Evolutionary conservation across 2,329 filamentous ascomycete species (phyloP).

Genomic region (Colletotrichum ledebouriae): DNA sequence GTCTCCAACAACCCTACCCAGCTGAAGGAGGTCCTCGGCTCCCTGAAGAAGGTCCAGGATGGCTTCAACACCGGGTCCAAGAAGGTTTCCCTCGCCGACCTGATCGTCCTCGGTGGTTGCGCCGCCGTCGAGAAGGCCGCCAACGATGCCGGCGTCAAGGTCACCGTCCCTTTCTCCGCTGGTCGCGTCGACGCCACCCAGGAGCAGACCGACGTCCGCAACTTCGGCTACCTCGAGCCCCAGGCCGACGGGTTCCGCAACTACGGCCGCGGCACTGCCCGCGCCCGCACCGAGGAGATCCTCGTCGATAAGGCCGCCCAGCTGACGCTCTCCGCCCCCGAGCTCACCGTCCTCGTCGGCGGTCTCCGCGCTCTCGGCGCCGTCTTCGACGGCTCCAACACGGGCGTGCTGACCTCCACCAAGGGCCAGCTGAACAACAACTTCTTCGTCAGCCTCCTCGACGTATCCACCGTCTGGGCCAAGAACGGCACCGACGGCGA

Average conservation of each 20-base stretch:
- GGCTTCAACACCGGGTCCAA: constrained; percentile 75
- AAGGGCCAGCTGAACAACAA: constrained; percentile 82
- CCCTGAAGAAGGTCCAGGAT: constrained; percentile 74
- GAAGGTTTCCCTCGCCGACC: constrained; percentile 82
- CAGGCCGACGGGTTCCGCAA: constrained; percentile 82
- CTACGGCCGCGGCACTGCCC: constrained; percentile 74
- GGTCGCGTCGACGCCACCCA: constrained; percentile 79
- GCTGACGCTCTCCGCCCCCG: constrained; percentile 77
- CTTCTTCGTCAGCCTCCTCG: constrained; percentile 85
- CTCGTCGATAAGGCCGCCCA: constrained; percentile 80
- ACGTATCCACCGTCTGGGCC: constrained; percentile 74
- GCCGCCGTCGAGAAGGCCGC: constrained; percentile 82
- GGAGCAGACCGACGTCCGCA: constrained; percentile 77
- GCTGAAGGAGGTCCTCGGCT: constrained; percentile 71
- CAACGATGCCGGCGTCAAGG: constrained; percentile 57
- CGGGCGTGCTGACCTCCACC: constrained; percentile 76
- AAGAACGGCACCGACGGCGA: constrained; percentile 60
- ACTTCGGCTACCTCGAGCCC: constrained; percentile 77
- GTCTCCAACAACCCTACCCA: constrained; percentile 79
- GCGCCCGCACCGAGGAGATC: constrained; percentile 75
- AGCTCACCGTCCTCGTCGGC: constrained; percentile 78
- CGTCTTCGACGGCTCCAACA: constrained; percentile 78
- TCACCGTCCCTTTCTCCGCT: constrained; percentile 78
- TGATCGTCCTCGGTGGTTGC: constrained; percentile 80
- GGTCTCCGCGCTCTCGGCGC: constrained; percentile 77